phyloP scores from a whole-genome alignment of 148 eudicot species.

The Dianthus caryophyllus region DNA sequence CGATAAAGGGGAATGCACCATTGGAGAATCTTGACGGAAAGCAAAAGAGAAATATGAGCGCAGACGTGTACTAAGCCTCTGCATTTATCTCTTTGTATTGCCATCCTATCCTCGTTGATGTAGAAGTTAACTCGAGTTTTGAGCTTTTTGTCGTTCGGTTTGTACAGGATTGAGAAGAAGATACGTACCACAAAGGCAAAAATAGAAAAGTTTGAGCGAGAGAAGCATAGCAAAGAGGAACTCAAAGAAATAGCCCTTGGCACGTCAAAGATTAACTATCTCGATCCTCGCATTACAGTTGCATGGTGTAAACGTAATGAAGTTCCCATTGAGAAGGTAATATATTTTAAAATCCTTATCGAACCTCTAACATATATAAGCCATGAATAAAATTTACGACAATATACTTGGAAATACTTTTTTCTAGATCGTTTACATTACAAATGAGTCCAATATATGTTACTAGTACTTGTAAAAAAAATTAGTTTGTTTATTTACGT shows the following conservation, averaged over 20 bases:
- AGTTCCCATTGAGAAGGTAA: conserved; percentile 98
- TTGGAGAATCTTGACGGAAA: conserved; percentile 70
- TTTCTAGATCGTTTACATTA: no score
- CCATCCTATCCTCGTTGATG: no score
- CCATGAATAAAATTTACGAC: no score
- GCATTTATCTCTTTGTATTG: neutral
- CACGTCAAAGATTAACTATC: conserved; percentile 94
- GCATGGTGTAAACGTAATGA: conserved; percentile 98
- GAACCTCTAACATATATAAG: no score
- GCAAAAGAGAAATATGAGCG: conserved; percentile 58
- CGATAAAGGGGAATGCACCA: conserved; percentile 88
- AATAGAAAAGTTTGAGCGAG: conserved; percentile 80
- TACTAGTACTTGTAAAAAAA: no score
- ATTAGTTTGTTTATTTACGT: no score
- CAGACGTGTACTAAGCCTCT: conserved; percentile 62
- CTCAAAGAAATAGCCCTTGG: conserved; percentile 97
- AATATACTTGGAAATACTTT: no score
- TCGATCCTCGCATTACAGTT: conserved; percentile 93
- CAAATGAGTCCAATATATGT: no score
- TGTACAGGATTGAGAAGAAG: conserved; percentile 73
- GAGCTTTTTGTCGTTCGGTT: conserved; percentile 22
- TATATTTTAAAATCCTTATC: no score
- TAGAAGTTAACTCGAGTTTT: no score
- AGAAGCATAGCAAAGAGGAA: conserved; percentile 80
- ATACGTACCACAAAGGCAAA: conserved; percentile 58